Base-by-base conservation (phyloP, 306 rosid genomes). In the Luffa acutangula region DNA sequence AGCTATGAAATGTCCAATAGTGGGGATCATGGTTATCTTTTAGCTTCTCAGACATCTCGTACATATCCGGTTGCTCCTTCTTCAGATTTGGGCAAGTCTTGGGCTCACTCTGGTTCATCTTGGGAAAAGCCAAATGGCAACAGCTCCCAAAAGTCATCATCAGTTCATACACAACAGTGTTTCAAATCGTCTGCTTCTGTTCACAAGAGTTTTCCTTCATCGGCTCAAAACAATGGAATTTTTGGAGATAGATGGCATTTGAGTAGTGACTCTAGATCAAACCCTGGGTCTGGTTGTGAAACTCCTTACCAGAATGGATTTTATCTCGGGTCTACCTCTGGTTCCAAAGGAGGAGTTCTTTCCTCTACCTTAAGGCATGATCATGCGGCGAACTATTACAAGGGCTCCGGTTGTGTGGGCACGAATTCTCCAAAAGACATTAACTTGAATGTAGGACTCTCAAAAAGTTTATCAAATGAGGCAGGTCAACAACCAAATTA, bases 401-500 rank as follows among this genome's bases (percentile, higher is more conserved):
- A 83, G 82, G 91, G 84, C 82, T 87, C 91, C 46, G 86, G 83
- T 89, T 78, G 80, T 59, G 63, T 82, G 71, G 90, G 81, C 58
- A 72, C 60, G 80, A 92, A 84, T 83, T 79, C 93, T 80, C 84
- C 83, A 20, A 91, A 81, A 81, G 93, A 85, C 80, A 81, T 89
- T 58, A 92, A 92, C 89, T 89, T 94, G 89, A 90, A 90, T 85
- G 89, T 75, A 76, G 77, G 80, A 85, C 84, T 88, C 84, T 82
- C 90, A 5, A 90, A 87, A 56, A 82, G 88, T 75, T 89, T 93
- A 43, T 83, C 88, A 54, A 81, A 87, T 77, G 80, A 81, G 76
- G 82, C 78, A 21, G 67, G 64, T 81, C 83, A 83, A 21, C 81
- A 79, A 78, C 59, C 81, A 45, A 85, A 80, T 83, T 79, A 71